These are phyloP conservation scores for Quercus agrifolia DNA, from an alignment of 306 rosid species.

Conservation along the genomic window DNA sequence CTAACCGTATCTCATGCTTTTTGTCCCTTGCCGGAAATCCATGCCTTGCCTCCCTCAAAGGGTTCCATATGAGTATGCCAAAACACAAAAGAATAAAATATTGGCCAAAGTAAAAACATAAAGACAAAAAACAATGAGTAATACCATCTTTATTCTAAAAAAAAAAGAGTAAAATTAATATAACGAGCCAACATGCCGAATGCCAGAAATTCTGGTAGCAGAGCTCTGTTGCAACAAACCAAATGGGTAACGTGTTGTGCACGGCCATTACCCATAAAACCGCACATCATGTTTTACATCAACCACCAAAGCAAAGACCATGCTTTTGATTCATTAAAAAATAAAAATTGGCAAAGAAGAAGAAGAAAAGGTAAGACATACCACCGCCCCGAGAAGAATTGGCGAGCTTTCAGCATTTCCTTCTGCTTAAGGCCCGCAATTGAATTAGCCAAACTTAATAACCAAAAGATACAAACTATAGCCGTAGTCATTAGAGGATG, in stretches of 20 bases:
- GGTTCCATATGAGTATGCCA: slow-evolving; percentile 54
- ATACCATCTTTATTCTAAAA: background rate
- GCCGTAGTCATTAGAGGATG: background rate
- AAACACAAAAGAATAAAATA: slow-evolving; percentile 46
- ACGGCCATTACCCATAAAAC: slow-evolving; percentile 23
- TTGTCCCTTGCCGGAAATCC: slow-evolving; percentile 83
- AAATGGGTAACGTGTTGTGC: slow-evolving; percentile 13
- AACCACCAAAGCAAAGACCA: slow-evolving; percentile 25
- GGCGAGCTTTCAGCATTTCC: background rate
- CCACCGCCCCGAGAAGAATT: background rate
- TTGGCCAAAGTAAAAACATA: slow-evolving; percentile 19
- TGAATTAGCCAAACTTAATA: background rate
- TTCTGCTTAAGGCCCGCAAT: background rate
- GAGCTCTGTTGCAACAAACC: slow-evolving; percentile 33
- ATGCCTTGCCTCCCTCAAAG: slow-evolving; percentile 74
- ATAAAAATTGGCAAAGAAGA: background rate
- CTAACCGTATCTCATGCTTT: slow-evolving; percentile 71
- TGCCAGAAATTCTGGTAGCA: slow-evolving; percentile 31
- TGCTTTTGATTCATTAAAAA: slow-evolving; percentile 11
- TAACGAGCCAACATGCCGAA: slow-evolving; percentile 19
- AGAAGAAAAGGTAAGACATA: background rate
- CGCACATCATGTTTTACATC: slow-evolving; percentile 25
- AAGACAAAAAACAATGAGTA: slow-evolving; percentile 32
- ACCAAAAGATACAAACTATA: background rate
- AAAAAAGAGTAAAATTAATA: background rate